Base-by-base conservation (phyloP, 2,329 filamentous ascomycete species). In the Ophiostoma sp. region DNA sequence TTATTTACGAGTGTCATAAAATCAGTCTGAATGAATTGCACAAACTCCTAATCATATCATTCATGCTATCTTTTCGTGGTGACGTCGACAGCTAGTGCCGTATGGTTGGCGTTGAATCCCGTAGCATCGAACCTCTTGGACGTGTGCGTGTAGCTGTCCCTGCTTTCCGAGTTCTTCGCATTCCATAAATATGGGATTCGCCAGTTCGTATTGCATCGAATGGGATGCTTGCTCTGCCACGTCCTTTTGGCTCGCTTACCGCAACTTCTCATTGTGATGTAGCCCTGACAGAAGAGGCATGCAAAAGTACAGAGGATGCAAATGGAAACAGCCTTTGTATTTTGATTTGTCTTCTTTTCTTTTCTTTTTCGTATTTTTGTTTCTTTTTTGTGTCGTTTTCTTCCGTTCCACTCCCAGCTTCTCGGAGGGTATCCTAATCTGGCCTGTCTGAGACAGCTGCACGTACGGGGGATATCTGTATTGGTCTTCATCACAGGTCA, bases 401-500 rank as follows among this genome's bases (percentile, higher is more conserved):
- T 38, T 58, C 8, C 12, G 9, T 3, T 11, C 18, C 0, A 44
- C 38, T 36, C 38, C 52, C 18, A 36, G 9, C 7, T 58, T 36
- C 5, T 41, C 49, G 49, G 49, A 9, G n/a, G 8, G 49, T 55
- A 55, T 55, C 49, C 49, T 55, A 36, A 27, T 55, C 9, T n/a
- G 49, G 49, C 27, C 49, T 18, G 12, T 27, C 49, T 55, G 49
- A 55, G 49, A 55, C 49, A 55, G n/a, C n/a, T 55, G 49, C 49
- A 55, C 49, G 49, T 55, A n/a, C 49, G 49, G 49, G 49, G 11
- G 14, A 55, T 55, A 9, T 55, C 49, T 55, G 49, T 27, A 55
- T 55, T 55, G 7, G 49, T 47, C 45, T 5, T 52, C 47, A 16
- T 55, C 49, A 55, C 49, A 55, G n/a, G 47, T 52, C 45, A 14